These are phyloP conservation scores for Zymoseptoria brevis DNA, from an alignment of 2,329 filamentous ascomycete species.

Conservation along the genomic window DNA sequence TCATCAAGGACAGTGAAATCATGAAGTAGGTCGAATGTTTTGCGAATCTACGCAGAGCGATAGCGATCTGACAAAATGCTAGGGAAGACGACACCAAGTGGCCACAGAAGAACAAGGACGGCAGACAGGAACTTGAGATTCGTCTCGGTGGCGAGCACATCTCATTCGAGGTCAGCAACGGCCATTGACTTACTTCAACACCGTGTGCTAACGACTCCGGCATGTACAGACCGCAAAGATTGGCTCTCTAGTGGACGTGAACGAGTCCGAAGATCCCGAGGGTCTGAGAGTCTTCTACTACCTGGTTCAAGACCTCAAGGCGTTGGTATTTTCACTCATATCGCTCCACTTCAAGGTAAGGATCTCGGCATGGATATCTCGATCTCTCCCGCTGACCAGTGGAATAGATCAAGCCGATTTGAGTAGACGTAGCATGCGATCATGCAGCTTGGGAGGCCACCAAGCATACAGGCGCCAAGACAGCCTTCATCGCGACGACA, in stretches of 20 bases:
- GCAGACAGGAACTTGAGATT: slow-evolving; percentile 92
- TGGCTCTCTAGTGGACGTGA: slow-evolving; percentile 91
- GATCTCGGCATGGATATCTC: neutral
- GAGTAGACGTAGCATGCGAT: slow-evolving; percentile 1
- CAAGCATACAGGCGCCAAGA: neutral
- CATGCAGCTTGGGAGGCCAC: neutral
- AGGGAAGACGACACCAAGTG: slow-evolving; percentile 98
- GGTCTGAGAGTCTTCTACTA: slow-evolving; percentile 97
- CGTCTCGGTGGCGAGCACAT: slow-evolving; percentile 91
- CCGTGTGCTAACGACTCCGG: slow-evolving; percentile 1
- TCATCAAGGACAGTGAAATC: slow-evolving; percentile 95
- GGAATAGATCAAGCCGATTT: slow-evolving; percentile 28
- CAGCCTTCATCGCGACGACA: neutral
- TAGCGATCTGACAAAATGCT: neutral
- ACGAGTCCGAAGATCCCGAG: slow-evolving; percentile 91
- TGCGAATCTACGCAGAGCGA: slow-evolving; percentile 7
- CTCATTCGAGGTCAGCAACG: slow-evolving; percentile 74
- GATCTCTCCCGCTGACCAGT: neutral
- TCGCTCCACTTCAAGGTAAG: slow-evolving; percentile 88
- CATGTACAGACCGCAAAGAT: slow-evolving; percentile 81
- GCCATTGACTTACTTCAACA: slow-evolving; percentile 10
- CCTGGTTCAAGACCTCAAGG: slow-evolving; percentile 93
- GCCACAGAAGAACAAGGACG: slow-evolving; percentile 99
- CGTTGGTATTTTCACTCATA: slow-evolving; percentile 91
- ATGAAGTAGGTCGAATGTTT: slow-evolving; percentile 59